Evolutionary conservation across 2,329 filamentous ascomycete genomes (phyloP).

Genomic region (Calonectria ilicicola): DNA sequence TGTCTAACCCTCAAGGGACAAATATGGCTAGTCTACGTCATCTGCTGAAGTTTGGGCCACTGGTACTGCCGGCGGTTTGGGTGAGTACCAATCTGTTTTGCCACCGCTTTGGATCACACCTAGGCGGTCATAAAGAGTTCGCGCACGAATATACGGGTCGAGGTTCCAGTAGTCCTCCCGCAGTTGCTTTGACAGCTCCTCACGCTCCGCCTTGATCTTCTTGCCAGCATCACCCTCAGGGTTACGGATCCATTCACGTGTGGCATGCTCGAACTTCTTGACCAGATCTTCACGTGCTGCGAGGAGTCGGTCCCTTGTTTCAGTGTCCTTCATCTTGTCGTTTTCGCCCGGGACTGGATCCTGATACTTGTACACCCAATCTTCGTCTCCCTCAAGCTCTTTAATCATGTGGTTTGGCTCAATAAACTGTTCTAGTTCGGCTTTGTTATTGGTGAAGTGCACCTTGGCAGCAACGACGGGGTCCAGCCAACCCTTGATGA

Average conservation of each 20-base stretch:
- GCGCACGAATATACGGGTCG: conserved; percentile 87
- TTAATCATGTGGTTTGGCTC: conserved; percentile 77
- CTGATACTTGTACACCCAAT: conserved; percentile 85
- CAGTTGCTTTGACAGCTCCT: conserved; percentile 72
- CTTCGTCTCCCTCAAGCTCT: conserved; percentile 87
- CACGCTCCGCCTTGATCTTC: conserved; percentile 67
- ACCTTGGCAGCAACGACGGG: conserved; percentile 96
- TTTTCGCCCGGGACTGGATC: conserved; percentile 86
- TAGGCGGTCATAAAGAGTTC: conserved; percentile 85
- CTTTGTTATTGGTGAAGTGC: conserved; percentile 86
- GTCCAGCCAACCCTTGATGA: conserved; percentile 96
- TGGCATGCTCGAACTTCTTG: conserved; percentile 79
- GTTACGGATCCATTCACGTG: conserved; percentile 77
- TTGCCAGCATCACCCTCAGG: conserved; percentile 57
- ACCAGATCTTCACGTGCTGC: conserved; percentile 74
- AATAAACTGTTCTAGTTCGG: conserved; percentile 85
- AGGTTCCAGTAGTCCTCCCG: conserved; percentile 86
- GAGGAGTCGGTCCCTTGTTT: conserved; percentile 72
- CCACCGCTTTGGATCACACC: conserved; percentile 78
- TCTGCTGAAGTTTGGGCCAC: conserved; percentile 54
- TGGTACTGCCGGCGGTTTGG: conserved; percentile 31
- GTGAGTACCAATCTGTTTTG: conserved; percentile 76
- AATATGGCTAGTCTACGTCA: conserved; percentile 57
- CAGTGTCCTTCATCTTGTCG: conserved; percentile 74
- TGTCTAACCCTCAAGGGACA: conserved; percentile 15